These are phyloP conservation scores for Antrodiella citrinella DNA, from an alignment of 768 basidiomycete genomes.

Conservation along the genomic window DNA sequence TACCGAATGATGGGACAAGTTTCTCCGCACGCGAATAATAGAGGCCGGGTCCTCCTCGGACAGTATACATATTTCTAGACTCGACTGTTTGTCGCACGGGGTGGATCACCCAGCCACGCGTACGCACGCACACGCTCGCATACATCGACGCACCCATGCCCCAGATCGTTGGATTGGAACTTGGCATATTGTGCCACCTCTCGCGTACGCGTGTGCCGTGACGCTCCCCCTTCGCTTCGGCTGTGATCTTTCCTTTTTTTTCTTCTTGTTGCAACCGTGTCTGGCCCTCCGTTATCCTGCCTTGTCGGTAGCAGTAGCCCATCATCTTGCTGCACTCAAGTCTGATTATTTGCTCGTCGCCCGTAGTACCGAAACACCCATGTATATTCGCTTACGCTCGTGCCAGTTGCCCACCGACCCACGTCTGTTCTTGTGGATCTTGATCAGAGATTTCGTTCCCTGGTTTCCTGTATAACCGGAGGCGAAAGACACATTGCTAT, in stretches of 20 bases:
- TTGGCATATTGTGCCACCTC: background rate
- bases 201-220: too few relatives aligned
- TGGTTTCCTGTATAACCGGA: too few relatives aligned
- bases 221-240: too few relatives aligned
- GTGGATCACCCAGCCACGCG: background rate
- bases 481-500: too few relatives aligned
- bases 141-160: background rate
- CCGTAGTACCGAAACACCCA: too few relatives aligned
- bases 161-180: background rate
- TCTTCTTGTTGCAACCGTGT: background rate
- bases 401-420: too few relatives aligned
- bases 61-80: background rate
- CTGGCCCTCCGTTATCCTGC: background rate
- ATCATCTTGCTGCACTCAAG: background rate
- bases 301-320: background rate
- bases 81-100: background rate
- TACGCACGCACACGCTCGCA: background rate
- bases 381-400: too few relatives aligned
- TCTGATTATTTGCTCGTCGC: too few relatives aligned
- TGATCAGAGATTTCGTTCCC: too few relatives aligned
- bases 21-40: background rate
- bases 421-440: too few relatives aligned
- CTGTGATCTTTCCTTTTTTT: background rate
- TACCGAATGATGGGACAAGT: background rate
- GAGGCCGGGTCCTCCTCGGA: background rate